Evolutionary conservation across 176 grass and related monocot genomes (phyloP).

Genomic region (Eleusine indica): DNA sequence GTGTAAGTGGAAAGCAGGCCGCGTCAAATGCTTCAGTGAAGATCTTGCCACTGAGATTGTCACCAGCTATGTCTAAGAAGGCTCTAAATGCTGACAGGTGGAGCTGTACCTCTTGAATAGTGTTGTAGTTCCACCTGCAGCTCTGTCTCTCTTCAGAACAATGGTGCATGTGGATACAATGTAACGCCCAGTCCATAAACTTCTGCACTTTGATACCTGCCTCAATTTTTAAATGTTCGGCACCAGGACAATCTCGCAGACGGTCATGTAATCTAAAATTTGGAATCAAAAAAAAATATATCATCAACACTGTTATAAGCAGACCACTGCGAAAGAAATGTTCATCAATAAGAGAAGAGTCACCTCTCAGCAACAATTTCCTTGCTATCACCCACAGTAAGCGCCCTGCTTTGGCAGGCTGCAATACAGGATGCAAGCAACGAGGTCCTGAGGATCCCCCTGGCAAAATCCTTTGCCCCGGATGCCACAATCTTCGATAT

Average conservation of each 20-base stretch:
- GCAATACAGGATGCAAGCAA: slow-evolving; percentile 76
- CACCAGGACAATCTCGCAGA: slow-evolving; percentile 80
- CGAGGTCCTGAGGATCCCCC: slow-evolving; percentile 67
- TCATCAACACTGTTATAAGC: slow-evolving; percentile 19
- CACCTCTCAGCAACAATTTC: slow-evolving; percentile 74
- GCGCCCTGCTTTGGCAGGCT: slow-evolving; percentile 68
- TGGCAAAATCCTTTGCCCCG: slow-evolving; percentile 83
- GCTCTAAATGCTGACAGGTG: slow-evolving; percentile 74
- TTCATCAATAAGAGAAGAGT: background rate
- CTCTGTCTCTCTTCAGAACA: slow-evolving; percentile 43
- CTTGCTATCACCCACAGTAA: slow-evolving; percentile 60
- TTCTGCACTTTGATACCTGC: slow-evolving; percentile 73
- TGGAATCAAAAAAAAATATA: slow-evolving; percentile 5
- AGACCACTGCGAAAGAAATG: background rate
- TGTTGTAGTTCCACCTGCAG: slow-evolving; percentile 40
- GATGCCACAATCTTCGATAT: slow-evolving; percentile 64
- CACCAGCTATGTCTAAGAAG: slow-evolving; percentile 79
- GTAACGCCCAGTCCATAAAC: slow-evolving; percentile 88
- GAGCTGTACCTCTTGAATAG: slow-evolving; percentile 67
- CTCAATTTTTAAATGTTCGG: slow-evolving; percentile 68
- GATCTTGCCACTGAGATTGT: slow-evolving; percentile 78
- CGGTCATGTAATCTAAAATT: slow-evolving; percentile 66
- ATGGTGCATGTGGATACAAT: slow-evolving; percentile 72
- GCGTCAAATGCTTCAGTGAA: slow-evolving; percentile 89
- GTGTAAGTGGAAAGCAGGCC: slow-evolving; percentile 81